Evolutionary conservation across 2,329 filamentous ascomycete species (phyloP).

Genomic region (Beauveria sp.): DNA sequence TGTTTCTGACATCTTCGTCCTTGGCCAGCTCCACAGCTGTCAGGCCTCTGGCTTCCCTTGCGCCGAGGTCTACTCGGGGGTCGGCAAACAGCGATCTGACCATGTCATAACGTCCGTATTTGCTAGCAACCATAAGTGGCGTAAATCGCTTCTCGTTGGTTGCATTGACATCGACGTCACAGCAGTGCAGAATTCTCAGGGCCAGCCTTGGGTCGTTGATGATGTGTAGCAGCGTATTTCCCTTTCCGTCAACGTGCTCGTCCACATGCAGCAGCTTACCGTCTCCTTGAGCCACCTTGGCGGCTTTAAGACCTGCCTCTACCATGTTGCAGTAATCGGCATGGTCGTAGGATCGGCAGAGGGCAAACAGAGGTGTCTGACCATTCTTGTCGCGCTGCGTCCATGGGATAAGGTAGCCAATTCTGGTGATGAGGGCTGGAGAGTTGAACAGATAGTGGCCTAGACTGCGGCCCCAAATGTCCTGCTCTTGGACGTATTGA

Average conservation of each 20-base stretch:
- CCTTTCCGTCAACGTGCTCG: constrained; percentile 85
- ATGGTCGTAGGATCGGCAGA: constrained; percentile 94
- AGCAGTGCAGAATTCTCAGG: constrained; percentile 66
- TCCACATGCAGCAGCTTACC: constrained; percentile 77
- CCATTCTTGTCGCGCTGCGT: constrained; percentile 89
- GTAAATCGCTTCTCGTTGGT: constrained; percentile 94
- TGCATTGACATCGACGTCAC: constrained; percentile 93
- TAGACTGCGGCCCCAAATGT: constrained; percentile 77
- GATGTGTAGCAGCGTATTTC: constrained; percentile 93
- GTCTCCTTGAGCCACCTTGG: constrained; percentile 68
- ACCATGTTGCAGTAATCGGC: constrained; percentile 83
- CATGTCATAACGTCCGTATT: constrained; percentile 92
- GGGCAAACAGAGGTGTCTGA: constrained; percentile 92
- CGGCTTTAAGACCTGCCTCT: constrained; percentile 66
- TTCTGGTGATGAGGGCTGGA: constrained; percentile 67
- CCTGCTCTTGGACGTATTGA: constrained; percentile 67
- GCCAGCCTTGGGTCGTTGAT: constrained; percentile 79
- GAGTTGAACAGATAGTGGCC: constrained; percentile 97
- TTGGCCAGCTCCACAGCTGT: constrained; percentile 96
- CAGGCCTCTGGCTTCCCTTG: constrained; percentile 78
- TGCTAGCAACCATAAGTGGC: constrained; percentile 94
- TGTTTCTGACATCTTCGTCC: constrained; percentile 93
- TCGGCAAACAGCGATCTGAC: constrained; percentile 84
- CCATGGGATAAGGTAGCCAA: constrained; percentile 80
- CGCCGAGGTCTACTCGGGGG: constrained; percentile 73